phyloP scores from a whole-genome alignment of 495 filamentous ascomycete species.

The Aspergillus nidulans region DNA sequence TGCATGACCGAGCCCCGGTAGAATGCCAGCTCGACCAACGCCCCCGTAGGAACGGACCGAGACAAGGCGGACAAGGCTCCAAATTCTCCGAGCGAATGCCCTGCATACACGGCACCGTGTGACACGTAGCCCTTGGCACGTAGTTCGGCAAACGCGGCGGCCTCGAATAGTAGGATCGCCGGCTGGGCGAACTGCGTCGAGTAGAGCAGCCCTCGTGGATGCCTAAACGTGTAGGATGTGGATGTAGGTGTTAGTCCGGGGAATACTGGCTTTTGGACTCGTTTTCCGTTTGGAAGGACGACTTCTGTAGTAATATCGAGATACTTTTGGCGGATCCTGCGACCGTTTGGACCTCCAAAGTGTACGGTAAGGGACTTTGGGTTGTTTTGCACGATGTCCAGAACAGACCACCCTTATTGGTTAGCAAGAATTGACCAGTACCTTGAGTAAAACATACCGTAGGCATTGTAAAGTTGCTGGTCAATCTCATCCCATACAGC shows the following conservation, averaged over 20 bases:
- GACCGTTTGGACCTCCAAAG: constrained; percentile 36
- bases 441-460: constrained; percentile 25
- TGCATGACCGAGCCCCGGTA: constrained; percentile 43
- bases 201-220: constrained; percentile 31
- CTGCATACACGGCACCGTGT: constrained; percentile 27
- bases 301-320: constrained; percentile 22
- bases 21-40: constrained; percentile 31
- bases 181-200: constrained; percentile 43
- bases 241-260: constrained; percentile 19
- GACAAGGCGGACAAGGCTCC: constrained; percentile 28
- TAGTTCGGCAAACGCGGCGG: constrained; percentile 31
- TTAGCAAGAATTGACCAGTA: neutral
- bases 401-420: constrained; percentile 30
- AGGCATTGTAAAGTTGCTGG: constrained; percentile 27
- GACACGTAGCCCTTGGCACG: constrained; percentile 24
- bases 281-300: constrained; percentile 11
- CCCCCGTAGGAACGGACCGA: constrained; percentile 23
- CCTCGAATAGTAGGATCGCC: constrained; percentile 33
- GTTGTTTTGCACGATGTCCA: constrained; percentile 36
- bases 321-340: constrained; percentile 34
- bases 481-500: constrained; percentile 39
- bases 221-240: constrained; percentile 29
- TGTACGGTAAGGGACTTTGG: constrained; percentile 37
- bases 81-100: constrained; percentile 43
- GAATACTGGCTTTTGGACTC: constrained; percentile 16